Conservation (phyloP, 2,329 filamentous ascomycete species). For the Macrophomina pseudophaseolina region DNA sequence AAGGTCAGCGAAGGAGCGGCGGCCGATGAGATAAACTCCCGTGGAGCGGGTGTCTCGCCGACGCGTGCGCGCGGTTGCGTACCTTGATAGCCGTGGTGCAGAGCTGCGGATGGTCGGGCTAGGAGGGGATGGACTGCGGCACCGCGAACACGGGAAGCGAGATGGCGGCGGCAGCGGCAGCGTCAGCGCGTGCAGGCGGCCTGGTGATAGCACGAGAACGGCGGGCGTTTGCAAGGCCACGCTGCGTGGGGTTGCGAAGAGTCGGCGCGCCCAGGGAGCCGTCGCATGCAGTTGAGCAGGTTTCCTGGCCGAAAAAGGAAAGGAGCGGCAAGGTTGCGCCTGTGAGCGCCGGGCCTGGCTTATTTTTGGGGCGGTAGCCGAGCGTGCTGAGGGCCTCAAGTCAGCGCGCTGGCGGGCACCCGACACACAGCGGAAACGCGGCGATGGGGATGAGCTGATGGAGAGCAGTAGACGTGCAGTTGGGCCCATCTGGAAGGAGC, state of each 20-base stretch:
- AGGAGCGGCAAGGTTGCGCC: slow-evolving; percentile 21
- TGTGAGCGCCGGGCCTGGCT: slow-evolving; percentile 13
- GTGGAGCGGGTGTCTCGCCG: slow-evolving; percentile 11
- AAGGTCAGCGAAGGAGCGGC: slow-evolving; percentile 12
- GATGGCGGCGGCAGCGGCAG: background rate
- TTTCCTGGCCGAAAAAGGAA: slow-evolving; percentile 19
- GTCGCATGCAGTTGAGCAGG: slow-evolving; percentile 27
- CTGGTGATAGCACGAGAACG: slow-evolving; percentile 16
- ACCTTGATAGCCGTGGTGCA: slow-evolving; percentile 16
- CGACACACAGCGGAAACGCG: slow-evolving; percentile 11
- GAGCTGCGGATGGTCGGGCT: slow-evolving; percentile 2
- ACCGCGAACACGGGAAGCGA: slow-evolving; percentile 6
- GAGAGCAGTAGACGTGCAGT: background rate
- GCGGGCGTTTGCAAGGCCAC: slow-evolving; percentile 10
- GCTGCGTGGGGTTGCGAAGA: slow-evolving; percentile 24
- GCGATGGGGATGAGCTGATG: background rate
- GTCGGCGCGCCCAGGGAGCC: slow-evolving; percentile 18
- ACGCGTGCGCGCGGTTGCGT: slow-evolving; percentile 13
- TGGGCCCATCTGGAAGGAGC: background rate
- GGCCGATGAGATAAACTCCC: background rate
- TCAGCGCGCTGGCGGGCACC: slow-evolving; percentile 3
- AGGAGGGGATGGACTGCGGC: background rate
- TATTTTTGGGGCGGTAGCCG: slow-evolving; percentile 14
- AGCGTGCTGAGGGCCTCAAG: slow-evolving; percentile 14
- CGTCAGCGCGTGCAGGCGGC: background rate